Conservation (phyloP, 2,329 filamentous ascomycete genomes). For the Macrophomina tecta region DNA sequence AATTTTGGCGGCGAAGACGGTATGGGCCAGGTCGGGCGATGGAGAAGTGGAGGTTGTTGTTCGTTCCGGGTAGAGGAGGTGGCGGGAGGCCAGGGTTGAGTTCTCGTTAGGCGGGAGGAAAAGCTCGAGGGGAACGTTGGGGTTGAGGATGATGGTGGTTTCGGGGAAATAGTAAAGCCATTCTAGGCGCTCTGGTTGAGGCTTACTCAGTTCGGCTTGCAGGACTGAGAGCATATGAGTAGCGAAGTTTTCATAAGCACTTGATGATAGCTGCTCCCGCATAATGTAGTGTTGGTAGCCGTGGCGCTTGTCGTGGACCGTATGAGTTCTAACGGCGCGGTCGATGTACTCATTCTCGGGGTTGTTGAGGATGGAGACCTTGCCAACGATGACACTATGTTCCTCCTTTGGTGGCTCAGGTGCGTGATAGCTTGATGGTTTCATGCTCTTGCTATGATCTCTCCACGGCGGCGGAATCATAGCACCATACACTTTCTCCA, state of each 20-base stretch:
- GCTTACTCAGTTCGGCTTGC: not conserved
- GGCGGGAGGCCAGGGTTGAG: not conserved
- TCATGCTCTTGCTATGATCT: conserved; percentile 4
- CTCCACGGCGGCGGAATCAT: conserved; percentile 13
- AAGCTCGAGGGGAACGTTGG: conserved; percentile 11
- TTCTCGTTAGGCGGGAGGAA: conserved; percentile 6
- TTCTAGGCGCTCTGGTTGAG: conserved; percentile 2
- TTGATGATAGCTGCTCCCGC: not conserved
- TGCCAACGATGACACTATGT: conserved; percentile 17
- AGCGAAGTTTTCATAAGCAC: not conserved
- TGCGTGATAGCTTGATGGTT: not conserved
- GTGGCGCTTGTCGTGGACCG: conserved; percentile 41
- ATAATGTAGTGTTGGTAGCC: conserved; percentile 46
- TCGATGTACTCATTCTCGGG: conserved; percentile 38
- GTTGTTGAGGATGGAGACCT: conserved; percentile 27
- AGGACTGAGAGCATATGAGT: conserved; percentile 3
- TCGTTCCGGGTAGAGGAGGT: not conserved
- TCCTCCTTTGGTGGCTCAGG: not conserved
- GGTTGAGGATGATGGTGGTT: conserved; percentile 13
- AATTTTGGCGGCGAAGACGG: conserved; percentile 8
- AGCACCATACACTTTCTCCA: conserved; percentile 19
- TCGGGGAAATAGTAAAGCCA: conserved; percentile 16
- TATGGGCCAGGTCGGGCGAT: not conserved
- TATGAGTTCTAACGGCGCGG: conserved; percentile 43
- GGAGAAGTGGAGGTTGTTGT: not conserved